Evolutionary conservation across 192 early-diverging fungal genomes (phyloP), one percentile per base, ranked within the genome.

Genomic region (Dissophora ornata): DNA sequence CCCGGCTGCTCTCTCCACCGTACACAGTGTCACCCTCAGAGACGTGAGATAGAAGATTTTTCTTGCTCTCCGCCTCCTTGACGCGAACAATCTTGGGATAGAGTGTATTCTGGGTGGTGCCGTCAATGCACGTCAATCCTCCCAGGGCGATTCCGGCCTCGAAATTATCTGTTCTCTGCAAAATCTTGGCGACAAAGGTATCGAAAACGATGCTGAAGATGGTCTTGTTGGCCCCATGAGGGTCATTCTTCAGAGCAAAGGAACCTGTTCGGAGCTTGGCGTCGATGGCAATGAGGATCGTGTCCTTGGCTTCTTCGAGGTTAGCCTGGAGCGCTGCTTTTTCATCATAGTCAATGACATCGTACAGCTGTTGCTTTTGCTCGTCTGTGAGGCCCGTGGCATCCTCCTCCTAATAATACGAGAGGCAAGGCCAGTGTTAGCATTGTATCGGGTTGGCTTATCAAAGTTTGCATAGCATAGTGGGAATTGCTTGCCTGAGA

Each of bases 311-410:
- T 7, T 91, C 59, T 32, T 89, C 88, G 1, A 88, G 58, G 29
- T 84, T 80, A 4, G 62, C 82, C 2, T 82, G 71, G 8, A 90
- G 62, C 1, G 89, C 85, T 0, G 90, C 81, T 18, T 90, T 84
- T 55, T 95, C 95, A 69, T 98, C 92, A 74, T 92, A 98, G 53
- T 98, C 96, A 56, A 98, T 98, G 10, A 94, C 93, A 30, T 97
- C 90, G 83, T 95, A 96, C 15, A 98, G 84, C 79, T 96, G 91
- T 64, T 94, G 88, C 51, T 93, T 88, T 59, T 98, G 93, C 46
- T 90, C 91, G 32, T 95, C 94, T 19, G 92, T 90, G 41, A 96
- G 87, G 33, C 79, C 67, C 4, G 83, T 53, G 13, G 80, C 62
- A 4, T 71, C 79, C 16, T 81, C 81, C 41, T 26, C 44, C 69